Conservation (phyloP, 2,329 filamentous ascomycete genomes). For the Myriosclerotinia scirpicola region DNA sequence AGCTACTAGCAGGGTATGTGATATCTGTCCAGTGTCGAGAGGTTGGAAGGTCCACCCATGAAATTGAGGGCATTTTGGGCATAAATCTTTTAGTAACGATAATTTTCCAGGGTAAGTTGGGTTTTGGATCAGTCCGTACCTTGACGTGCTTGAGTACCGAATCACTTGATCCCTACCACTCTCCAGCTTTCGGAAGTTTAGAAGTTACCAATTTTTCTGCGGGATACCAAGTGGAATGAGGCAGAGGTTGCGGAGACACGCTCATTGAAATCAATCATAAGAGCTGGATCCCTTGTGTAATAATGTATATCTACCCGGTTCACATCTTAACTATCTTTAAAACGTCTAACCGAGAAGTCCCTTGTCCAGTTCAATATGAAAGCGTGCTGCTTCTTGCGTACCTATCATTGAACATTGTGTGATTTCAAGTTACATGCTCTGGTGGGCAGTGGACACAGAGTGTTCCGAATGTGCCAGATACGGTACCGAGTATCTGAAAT, state of each 20-base stretch:
- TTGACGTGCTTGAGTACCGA: background rate
- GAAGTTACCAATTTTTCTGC: background rate
- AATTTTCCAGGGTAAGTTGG: background rate
- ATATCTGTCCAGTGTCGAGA: background rate
- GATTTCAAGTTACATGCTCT: background rate
- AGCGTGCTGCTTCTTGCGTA: background rate
- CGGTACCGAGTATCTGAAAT: background rate
- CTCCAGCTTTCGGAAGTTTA: background rate
- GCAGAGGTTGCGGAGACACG: background rate
- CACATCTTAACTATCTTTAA: background rate
- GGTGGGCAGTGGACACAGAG: background rate
- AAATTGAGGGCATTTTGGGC: slow-evolving; percentile 5
- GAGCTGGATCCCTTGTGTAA: background rate
- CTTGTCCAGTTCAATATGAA: background rate
- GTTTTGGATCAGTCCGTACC: background rate
- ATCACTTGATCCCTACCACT: slow-evolving; percentile 2
- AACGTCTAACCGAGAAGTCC: background rate
- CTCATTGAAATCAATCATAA: background rate
- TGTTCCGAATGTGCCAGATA: background rate
- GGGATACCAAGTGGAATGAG: background rate
- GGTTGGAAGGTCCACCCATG: slow-evolving; percentile 10
- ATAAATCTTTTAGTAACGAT: background rate
- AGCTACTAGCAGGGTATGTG: background rate
- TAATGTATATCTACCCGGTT: background rate
- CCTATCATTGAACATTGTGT: background rate